phyloP scores from a whole-genome alignment of 2,329 filamentous ascomycete genomes.

The Aspergillus neotritici region DNA sequence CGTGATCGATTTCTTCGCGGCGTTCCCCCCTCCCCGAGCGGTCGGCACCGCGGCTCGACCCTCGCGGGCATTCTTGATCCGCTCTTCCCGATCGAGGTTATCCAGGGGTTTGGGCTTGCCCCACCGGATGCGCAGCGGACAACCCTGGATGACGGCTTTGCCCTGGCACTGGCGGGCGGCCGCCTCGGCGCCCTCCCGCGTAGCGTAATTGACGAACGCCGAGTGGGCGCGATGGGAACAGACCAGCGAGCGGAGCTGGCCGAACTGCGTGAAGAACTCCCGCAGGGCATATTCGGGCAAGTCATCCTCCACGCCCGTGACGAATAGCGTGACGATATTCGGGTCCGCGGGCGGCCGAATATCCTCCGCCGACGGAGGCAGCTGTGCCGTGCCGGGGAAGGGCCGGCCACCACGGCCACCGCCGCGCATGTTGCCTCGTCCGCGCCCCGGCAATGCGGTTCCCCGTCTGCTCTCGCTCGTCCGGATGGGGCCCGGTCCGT shows the following conservation, averaged over 20 bases:
- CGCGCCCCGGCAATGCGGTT: constrained; percentile 34
- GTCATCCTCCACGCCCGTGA: constrained; percentile 94
- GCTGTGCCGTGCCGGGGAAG: constrained; percentile 65
- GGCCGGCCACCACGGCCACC: constrained; percentile 49
- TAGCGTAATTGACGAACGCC: constrained; percentile 92
- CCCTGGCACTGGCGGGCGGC: constrained; percentile 83
- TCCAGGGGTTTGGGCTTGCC: constrained; percentile 87
- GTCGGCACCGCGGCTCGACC: constrained; percentile 57
- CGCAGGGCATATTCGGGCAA: constrained; percentile 87
- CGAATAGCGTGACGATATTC: constrained; percentile 86
- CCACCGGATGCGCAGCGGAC: constrained; percentile 85
- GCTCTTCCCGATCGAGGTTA: constrained; percentile 80
- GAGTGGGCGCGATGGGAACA: constrained; percentile 97
- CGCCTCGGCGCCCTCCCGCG: constrained; percentile 74
- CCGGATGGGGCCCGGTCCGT: constrained; percentile 62
- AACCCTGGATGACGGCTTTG: constrained; percentile 81
- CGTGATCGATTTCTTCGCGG: constrained; percentile 28
- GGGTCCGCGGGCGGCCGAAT: constrained; percentile 76
- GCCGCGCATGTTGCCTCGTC: constrained; percentile 45
- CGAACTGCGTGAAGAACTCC: constrained; percentile 81
- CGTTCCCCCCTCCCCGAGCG: constrained; percentile 36
- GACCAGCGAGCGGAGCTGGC: constrained; percentile 84
- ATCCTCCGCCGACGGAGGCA: constrained; percentile 77
- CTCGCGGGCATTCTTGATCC: constrained; percentile 73
- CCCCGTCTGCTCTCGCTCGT: constrained; percentile 55